Base-by-base conservation (phyloP, 2,329 filamentous ascomycete species). In the Aspergillus sp. region DNA sequence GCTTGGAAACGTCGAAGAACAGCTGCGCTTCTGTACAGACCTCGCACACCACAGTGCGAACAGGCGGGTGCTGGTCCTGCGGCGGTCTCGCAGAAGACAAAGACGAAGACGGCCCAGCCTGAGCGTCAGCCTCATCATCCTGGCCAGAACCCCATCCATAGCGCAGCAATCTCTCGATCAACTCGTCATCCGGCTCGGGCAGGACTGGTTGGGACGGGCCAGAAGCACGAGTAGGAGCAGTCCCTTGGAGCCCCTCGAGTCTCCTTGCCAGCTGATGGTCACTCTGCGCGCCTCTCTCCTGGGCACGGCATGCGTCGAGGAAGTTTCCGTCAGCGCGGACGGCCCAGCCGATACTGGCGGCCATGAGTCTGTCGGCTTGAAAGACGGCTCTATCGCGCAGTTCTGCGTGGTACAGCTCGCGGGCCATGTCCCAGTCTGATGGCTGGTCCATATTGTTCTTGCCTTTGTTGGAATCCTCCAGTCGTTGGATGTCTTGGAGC, bases 11-110 rank as follows among this genome's bases (percentile, higher is more conserved):
- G 13, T 53, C 47, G 31, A 44, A 45, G 34, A 50, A 53, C 6
- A 44, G 42, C 15, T 46, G 48, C 14, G 44, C 35, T 15, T 58
- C 55, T 10, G 33, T 29, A 37, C 56, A 60, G 8, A 42, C 44
- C 11, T 24, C 20, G 20, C 20, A 24, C 11, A n/a, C n/a, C n/a
- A n/a, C n/a, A n/a, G n/a, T n/a, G n/a, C 20, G 20, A 24, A 24
- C 11, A 24, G 6, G 20, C 20, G 6, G 20, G 6, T 6, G 6
- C 11, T 6, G 11, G 20, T 11, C 20, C 11, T 24, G 6, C 20
- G 6, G 6, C 20, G 20, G 6, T 24, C 11, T 24, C 20, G 6
- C 20, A 24, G 20, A 11, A 6, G 20, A 24, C 6, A 24, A 6
- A 24, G 6, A 24, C 20, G 11, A 24, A 24, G 6, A 11, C 20